These are phyloP conservation scores for Suhomyces anneliseae DNA, from an alignment of 1,139 yeast species.

Conservation along the genomic window DNA sequence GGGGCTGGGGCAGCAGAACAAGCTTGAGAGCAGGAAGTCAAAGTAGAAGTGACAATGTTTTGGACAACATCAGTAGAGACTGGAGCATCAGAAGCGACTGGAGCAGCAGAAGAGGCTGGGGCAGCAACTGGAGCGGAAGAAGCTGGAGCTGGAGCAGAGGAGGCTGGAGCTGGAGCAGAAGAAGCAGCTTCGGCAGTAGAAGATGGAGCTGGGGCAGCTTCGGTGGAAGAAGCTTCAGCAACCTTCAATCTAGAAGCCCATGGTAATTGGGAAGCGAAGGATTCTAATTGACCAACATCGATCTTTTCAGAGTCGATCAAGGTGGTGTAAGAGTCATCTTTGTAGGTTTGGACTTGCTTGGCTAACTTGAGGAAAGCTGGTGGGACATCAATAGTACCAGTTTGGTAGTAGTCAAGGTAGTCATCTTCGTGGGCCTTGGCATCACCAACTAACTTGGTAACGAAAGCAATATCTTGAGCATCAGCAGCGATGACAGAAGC, in stretches of 20 bases:
- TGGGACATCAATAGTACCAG: conserved; percentile 27
- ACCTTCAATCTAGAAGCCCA: conserved; percentile 39
- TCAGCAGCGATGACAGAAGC: conserved; percentile 14
- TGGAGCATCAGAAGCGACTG: conserved; percentile 2
- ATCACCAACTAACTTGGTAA: conserved; percentile 31
- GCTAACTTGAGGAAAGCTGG: conserved; percentile 25
- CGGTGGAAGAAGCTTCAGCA: conserved; percentile 16
- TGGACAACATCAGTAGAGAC: not conserved
- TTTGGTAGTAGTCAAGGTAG: conserved; percentile 24
- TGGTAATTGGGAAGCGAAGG: conserved; percentile 40
- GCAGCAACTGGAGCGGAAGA: conserved; percentile 1
- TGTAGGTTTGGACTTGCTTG: conserved; percentile 36
- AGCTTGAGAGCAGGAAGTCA: not conserved
- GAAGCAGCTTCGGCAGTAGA: conserved; percentile 6
- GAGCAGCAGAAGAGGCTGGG: conserved; percentile 5
- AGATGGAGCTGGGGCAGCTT: conserved; percentile 3
- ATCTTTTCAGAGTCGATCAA: conserved; percentile 24
- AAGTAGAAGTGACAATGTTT: not conserved
- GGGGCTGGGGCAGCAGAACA: conserved; percentile 4
- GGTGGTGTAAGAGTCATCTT: conserved; percentile 40
- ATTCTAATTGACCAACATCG: conserved; percentile 24
- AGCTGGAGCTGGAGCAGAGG: conserved; percentile 3
- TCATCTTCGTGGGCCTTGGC: conserved; percentile 22
- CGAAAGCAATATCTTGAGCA: conserved; percentile 28
- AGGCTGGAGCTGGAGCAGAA: conserved; percentile 2